phyloP scores from a whole-genome alignment of 176 grass and related monocot species.

The Pharus latifolius region DNA sequence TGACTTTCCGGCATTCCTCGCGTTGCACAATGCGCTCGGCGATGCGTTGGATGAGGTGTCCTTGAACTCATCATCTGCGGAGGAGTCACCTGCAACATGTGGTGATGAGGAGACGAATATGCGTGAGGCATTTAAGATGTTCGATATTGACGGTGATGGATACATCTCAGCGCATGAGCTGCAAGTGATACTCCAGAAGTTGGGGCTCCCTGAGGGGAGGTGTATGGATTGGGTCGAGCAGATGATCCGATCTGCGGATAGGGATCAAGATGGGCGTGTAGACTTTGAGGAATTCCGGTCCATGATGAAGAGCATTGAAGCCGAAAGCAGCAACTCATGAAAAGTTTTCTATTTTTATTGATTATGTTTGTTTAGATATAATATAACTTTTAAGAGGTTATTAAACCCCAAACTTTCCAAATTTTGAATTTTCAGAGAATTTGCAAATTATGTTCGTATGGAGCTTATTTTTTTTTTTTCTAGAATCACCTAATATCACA shows the following conservation, averaged over 20 bases:
- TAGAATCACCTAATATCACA: too few species aligned
- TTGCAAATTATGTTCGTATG: too few species aligned
- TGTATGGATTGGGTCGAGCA: slow-evolving; percentile 20
- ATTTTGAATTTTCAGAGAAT: too few species aligned
- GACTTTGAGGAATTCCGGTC: slow-evolving; percentile 27
- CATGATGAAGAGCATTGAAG: slow-evolving; percentile 30
- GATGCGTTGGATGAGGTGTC: slow-evolving; percentile 7
- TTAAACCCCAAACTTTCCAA: too few species aligned
- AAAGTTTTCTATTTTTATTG: too few species aligned
- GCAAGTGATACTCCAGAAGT: slow-evolving; percentile 18
- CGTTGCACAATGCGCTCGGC: slow-evolving; percentile 19
- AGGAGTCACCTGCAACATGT: not conserved
- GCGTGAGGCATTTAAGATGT: slow-evolving; percentile 31
- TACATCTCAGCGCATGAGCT: slow-evolving; percentile 33
- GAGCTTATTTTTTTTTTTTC: too few species aligned
- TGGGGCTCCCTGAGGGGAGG: slow-evolving; percentile 15
- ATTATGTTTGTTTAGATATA: too few species aligned
- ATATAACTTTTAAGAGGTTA: too few species aligned
- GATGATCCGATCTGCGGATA: slow-evolving; percentile 33
- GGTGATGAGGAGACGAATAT: slow-evolving; percentile 8
- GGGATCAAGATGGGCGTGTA: slow-evolving; percentile 12
- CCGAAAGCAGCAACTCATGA: not conserved
- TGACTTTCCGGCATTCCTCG: slow-evolving; percentile 1
- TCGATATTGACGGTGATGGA: slow-evolving; percentile 29
- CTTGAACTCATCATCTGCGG: not conserved